Conservation (phyloP, 768 basidiomycete species). For the Suillus hirtellus region DNA sequence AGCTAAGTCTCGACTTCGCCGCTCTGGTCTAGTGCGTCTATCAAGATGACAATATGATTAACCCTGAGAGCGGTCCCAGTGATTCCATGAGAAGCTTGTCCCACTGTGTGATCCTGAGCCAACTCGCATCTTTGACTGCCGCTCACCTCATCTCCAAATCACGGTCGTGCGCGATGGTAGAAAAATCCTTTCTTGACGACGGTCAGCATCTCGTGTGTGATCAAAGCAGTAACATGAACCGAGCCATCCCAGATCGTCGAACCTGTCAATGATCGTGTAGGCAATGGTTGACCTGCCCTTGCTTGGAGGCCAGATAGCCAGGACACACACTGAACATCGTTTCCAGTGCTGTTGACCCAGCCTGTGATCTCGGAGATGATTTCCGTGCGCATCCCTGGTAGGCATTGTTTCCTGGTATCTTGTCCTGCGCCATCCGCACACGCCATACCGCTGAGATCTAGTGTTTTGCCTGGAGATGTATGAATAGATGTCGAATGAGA, state of each 20-base stretch:
- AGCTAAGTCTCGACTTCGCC: slow-evolving; percentile 7
- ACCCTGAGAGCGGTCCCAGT: slow-evolving; percentile 11
- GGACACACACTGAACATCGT: neutral
- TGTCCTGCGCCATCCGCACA: neutral
- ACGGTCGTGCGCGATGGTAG: slow-evolving; percentile 12
- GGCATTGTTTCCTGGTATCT: slow-evolving; percentile 13
- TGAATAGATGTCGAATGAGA: no score
- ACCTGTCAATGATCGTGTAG: slow-evolving; percentile 20
- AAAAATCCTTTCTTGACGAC: slow-evolving; percentile 14
- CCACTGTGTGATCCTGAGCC: slow-evolving; percentile 15
- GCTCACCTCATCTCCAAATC: neutral
- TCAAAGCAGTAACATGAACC: slow-evolving; percentile 9
- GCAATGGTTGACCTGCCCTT: neutral
- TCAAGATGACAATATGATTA: slow-evolving; percentile 20
- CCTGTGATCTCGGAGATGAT: slow-evolving; percentile 26
- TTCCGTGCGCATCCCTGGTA: slow-evolving; percentile 21
- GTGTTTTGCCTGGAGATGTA: no score
- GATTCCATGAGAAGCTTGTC: slow-evolving; percentile 17
- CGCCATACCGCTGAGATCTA: neutral
- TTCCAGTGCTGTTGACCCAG: slow-evolving; percentile 22
- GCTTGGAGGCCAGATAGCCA: slow-evolving; percentile 1
- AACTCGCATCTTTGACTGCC: neutral
- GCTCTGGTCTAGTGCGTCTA: slow-evolving; percentile 27
- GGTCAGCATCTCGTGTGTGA: slow-evolving; percentile 8
- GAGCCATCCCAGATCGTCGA: neutral